phyloP scores from a whole-genome alignment of 192 early-diverging fungal genomes.

The Podila epigama region DNA sequence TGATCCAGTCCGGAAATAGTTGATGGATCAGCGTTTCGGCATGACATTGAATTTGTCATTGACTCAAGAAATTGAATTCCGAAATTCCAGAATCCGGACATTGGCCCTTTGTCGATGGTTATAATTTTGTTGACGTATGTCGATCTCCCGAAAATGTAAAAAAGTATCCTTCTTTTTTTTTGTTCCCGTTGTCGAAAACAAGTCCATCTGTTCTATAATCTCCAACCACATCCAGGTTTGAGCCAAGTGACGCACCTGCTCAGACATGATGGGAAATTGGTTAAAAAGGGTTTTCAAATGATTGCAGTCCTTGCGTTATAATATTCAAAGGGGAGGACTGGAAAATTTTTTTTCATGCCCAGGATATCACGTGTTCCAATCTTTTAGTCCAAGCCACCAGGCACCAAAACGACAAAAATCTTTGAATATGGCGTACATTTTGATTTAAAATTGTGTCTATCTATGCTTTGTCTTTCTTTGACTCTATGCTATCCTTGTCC shows the following conservation, averaged over 20 bases:
- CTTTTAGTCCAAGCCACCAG: not conserved
- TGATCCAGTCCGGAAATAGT: not conserved
- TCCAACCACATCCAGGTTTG: not conserved
- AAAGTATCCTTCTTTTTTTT: not conserved
- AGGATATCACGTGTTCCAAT: not conserved
- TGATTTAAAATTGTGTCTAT: too few relatives aligned
- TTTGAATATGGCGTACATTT: too few relatives aligned
- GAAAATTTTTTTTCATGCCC: not conserved
- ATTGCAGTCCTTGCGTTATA: not conserved
- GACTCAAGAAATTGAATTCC: not conserved
- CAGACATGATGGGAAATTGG: constrained; percentile 54
- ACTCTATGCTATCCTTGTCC: too few relatives aligned
- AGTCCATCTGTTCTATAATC: not conserved
- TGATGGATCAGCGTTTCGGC: not conserved
- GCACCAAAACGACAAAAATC: not conserved
- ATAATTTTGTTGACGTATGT: not conserved
- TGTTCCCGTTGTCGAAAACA: not conserved
- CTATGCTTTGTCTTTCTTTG: too few relatives aligned
- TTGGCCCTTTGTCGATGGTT: not conserved
- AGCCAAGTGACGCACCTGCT: constrained; percentile 45
- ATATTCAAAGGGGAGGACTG: too few relatives aligned
- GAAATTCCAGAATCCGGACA: not conserved
- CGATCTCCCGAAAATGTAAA: not conserved
- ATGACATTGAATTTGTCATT: constrained; percentile 1
- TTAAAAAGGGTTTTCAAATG: constrained; percentile 51